phyloP scores from a whole-genome alignment of 768 basidiomycete species.

The Collybiopsis confluens region DNA sequence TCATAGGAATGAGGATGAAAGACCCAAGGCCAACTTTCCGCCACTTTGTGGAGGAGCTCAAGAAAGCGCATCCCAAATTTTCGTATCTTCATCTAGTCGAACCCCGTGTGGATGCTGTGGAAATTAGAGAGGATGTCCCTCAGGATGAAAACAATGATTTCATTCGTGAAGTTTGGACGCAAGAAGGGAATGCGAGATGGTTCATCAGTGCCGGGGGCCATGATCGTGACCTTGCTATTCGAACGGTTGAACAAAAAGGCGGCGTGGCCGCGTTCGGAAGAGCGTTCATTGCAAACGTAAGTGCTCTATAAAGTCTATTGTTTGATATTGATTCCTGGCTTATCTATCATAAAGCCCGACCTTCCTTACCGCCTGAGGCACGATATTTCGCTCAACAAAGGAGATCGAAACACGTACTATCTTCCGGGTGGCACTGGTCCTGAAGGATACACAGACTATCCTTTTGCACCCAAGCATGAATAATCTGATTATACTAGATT shows the following conservation, averaged over 20 bases:
- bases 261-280: slow-evolving; percentile 29
- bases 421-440: slow-evolving; percentile 15
- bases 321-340: background rate
- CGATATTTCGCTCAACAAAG: slow-evolving; percentile 20
- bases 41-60: slow-evolving; percentile 34
- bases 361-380: slow-evolving; percentile 25
- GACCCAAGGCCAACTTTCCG: slow-evolving; percentile 43
- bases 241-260: slow-evolving; percentile 19
- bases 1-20: slow-evolving; percentile 35
- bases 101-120: slow-evolving; percentile 18
- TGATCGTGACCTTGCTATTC: slow-evolving; percentile 20
- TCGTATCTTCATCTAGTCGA: slow-evolving; percentile 44
- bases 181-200: slow-evolving; percentile 10
- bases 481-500: background rate
- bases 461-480: slow-evolving; percentile 13
- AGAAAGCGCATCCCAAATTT: slow-evolving; percentile 25
- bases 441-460: slow-evolving; percentile 27
- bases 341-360: slow-evolving; percentile 22
- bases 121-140: background rate
- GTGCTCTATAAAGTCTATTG: background rate
- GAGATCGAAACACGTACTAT: slow-evolving; percentile 26
- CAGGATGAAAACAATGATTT: slow-evolving; percentile 16
- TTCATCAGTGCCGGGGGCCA: slow-evolving; percentile 27
- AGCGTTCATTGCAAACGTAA: slow-evolving; percentile 26
- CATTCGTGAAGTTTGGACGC: slow-evolving; percentile 19